Percentiles rank a stretch among this genome's conserved stretches.
phyloP scores from a whole-genome alignment of 768 basidiomycete genomes.

The Rhizopogon salebrosus region DNA sequence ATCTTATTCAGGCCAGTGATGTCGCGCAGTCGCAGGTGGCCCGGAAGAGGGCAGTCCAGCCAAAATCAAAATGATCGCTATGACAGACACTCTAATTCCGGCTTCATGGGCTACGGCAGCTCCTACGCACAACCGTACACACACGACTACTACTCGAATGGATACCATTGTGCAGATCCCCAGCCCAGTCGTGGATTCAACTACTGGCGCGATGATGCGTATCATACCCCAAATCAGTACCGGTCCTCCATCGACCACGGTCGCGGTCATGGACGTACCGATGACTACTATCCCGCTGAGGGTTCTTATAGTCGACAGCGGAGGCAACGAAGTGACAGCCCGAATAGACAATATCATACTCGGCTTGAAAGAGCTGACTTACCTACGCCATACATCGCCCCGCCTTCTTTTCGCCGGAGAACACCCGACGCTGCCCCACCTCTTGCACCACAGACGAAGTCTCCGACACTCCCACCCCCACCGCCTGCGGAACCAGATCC shows the following conservation, averaged over 20 bases:
- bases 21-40: background rate
- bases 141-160: background rate
- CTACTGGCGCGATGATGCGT: background rate
- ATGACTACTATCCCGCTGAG: background rate
- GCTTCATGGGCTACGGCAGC: too few species aligned
- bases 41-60: background rate
- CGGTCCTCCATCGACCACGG: background rate
- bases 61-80: background rate
- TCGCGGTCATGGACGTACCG: background rate
- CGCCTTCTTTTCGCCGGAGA: slow-evolving; percentile 6
- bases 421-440: slow-evolving; percentile 3
- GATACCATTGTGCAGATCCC: background rate
- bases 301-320: background rate
- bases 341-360: background rate
- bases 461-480: slow-evolving; percentile 5
- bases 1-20: background rate
- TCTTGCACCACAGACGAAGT: background rate
- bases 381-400: slow-evolving; percentile 3
- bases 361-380: background rate
- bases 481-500: slow-evolving; percentile 23
- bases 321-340: background rate
- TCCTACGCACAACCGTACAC: background rate
- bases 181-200: background rate
- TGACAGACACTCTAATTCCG: background rate
- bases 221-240: background rate